A percentile compares a stretch with the other conserved stretches of the same genome.
Evolutionary conservation across 1,284 basidiomycete genomes (phyloP).

Genomic region (Pholiota adiposa): DNA sequence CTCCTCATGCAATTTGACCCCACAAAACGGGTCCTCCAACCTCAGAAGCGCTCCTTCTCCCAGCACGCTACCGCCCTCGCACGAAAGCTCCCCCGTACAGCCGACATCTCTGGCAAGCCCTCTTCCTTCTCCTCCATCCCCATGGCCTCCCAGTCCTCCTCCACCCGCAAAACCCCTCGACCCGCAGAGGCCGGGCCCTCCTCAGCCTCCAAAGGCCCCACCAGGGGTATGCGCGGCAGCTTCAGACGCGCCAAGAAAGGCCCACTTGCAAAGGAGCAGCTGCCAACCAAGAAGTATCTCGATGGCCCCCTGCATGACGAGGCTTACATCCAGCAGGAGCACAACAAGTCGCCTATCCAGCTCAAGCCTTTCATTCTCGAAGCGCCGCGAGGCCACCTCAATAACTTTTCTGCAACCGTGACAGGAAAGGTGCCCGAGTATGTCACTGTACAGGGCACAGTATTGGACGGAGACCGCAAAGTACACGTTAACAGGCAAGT

Average conservation of each 20-base stretch:
- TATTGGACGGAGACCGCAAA: slow-evolving; percentile 26
- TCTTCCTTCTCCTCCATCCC: slow-evolving; percentile 15
- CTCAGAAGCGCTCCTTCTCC: slow-evolving; percentile 45
- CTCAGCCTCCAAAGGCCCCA: slow-evolving; percentile 6
- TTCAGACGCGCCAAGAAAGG: slow-evolving; percentile 21
- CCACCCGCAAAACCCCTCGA: slow-evolving; percentile 11
- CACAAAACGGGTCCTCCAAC: slow-evolving; percentile 28
- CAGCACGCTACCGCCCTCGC: slow-evolving; percentile 24
- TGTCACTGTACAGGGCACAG: slow-evolving; percentile 33
- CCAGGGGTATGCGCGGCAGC: slow-evolving; percentile 1
- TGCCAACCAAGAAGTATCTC: slow-evolving; percentile 20
- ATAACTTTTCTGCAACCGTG: slow-evolving; percentile 38
- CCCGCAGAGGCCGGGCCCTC: slow-evolving; percentile 13
- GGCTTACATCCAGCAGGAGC: slow-evolving; percentile 33
- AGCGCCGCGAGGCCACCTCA: slow-evolving; percentile 41
- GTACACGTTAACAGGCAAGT: slow-evolving; percentile 40
- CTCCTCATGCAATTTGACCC: slow-evolving; percentile 62
- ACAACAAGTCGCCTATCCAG: slow-evolving; percentile 33
- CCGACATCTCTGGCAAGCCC: slow-evolving; percentile 13
- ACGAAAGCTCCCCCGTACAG: slow-evolving; percentile 17
- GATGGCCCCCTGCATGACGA: slow-evolving; percentile 40
- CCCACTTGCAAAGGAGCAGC: neutral
- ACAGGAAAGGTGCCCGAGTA: slow-evolving; percentile 38
- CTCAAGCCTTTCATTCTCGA: slow-evolving; percentile 33
- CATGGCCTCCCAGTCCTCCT: slow-evolving; percentile 9